These are phyloP conservation scores for Diaporthe caulivora DNA, from an alignment of 2,329 filamentous ascomycete genomes.

Conservation along the genomic window DNA sequence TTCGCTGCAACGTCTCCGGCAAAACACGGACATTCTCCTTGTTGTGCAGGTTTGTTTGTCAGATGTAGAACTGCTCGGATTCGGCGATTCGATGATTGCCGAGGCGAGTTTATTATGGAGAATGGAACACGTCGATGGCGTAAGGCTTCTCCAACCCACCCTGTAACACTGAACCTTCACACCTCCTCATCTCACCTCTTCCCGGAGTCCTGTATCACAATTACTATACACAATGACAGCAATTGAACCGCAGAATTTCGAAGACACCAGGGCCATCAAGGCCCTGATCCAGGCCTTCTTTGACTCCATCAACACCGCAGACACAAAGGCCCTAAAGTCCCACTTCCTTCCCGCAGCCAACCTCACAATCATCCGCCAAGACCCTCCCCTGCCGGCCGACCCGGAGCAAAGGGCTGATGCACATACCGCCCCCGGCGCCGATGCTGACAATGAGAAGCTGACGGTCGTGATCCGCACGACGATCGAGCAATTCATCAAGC, in stretches of 20 bases:
- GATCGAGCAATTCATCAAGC: slow-evolving; percentile 36
- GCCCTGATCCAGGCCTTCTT: slow-evolving; percentile 37
- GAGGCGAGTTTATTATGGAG: slow-evolving; percentile 28
- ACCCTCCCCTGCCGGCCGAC: slow-evolving; percentile 26
- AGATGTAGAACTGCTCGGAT: slow-evolving; percentile 1
- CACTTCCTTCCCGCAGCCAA: slow-evolving; percentile 33
- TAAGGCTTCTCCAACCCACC: slow-evolving; percentile 22
- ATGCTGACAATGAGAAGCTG: slow-evolving; percentile 16
- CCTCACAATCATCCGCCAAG: slow-evolving; percentile 38
- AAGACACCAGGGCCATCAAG: slow-evolving; percentile 36
- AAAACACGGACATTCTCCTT: neutral
- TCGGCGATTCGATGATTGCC: slow-evolving; percentile 19
- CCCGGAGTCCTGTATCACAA: neutral
- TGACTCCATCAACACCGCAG: slow-evolving; percentile 37
- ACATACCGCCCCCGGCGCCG: neutral
- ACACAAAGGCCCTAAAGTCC: slow-evolving; percentile 30
- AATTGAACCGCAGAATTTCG: slow-evolving; percentile 15
- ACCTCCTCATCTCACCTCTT: neutral
- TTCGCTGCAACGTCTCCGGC: neutral
- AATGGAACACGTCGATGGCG: slow-evolving; percentile 20
- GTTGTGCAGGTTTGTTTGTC: neutral
- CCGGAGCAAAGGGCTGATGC: neutral
- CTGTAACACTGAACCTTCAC: neutral
- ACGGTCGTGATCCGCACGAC: slow-evolving; percentile 33
- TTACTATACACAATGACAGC: slow-evolving; percentile 24